phyloP scores from a whole-genome alignment of 2,329 filamentous ascomycete species.

The Penicillium sp. region DNA sequence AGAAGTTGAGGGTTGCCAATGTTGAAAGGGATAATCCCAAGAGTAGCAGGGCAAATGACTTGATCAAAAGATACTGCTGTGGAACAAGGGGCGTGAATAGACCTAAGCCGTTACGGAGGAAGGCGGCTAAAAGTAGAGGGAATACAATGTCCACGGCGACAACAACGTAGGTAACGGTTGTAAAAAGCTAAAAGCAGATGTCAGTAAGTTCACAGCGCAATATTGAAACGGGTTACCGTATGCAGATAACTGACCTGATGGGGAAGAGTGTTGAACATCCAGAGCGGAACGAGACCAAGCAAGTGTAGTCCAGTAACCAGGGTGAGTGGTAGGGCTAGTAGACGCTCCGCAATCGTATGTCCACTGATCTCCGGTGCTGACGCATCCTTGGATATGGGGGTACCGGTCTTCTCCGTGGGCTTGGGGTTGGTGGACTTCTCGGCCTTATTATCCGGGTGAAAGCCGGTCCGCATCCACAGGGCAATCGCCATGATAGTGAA shows the following conservation, averaged over 20 bases:
- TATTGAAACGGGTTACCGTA: too few species aligned
- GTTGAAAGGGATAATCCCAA: conserved; percentile 90
- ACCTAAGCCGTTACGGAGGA: conserved; percentile 50
- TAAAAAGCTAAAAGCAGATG: conserved; percentile 53
- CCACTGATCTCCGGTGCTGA: conserved; percentile 11
- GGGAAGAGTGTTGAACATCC: conserved; percentile 76
- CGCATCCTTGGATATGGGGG: not conserved
- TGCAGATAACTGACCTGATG: conserved; percentile 56
- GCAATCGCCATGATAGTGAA: conserved; percentile 95
- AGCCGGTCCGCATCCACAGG: conserved; percentile 88
- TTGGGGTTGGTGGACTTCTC: conserved; percentile 21
- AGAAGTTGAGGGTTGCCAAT: conserved; percentile 94
- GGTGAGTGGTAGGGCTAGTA: conserved; percentile 57
- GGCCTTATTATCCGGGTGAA: conserved; percentile 34
- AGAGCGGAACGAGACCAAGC: conserved; percentile 76
- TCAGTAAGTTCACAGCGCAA: not conserved
- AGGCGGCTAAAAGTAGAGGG: conserved; percentile 57
- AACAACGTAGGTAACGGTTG: conserved; percentile 60
- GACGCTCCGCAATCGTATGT: conserved; percentile 34
- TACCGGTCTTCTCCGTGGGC: conserved; percentile 30
- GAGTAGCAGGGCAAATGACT: conserved; percentile 88
- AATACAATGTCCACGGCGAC: conserved; percentile 56
- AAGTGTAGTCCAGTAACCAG: conserved; percentile 74
- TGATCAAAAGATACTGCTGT: conserved; percentile 76
- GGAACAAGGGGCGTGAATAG: conserved; percentile 53